These are phyloP conservation scores for Tetrapisispora phaffii DNA, from an alignment of 805 yeast species.

Conservation along the genomic window DNA sequence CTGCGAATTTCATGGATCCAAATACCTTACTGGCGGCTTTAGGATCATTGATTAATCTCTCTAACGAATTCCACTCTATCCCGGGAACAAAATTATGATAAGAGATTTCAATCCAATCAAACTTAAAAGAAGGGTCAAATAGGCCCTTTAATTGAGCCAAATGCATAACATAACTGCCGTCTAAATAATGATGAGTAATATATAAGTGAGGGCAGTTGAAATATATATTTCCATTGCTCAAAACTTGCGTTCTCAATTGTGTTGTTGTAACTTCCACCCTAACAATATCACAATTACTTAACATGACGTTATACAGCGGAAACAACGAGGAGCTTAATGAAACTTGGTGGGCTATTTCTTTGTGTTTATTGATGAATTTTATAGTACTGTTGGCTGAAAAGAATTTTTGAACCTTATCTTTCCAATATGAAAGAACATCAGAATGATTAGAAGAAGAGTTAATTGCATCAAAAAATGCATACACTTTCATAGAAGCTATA, in stretches of 20 bases:
- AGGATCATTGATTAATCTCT: slow-evolving; percentile 31
- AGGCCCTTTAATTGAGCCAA: slow-evolving; percentile 52
- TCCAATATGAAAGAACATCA: slow-evolving; percentile 42
- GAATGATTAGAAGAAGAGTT: slow-evolving; percentile 36
- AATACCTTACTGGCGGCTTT: slow-evolving; percentile 12
- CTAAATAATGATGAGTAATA: slow-evolving; percentile 45
- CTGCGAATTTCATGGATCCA: slow-evolving; percentile 5
- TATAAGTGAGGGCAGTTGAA: slow-evolving; percentile 44
- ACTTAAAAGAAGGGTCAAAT: slow-evolving; percentile 50
- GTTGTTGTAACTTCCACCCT: slow-evolving; percentile 44
- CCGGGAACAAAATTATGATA: slow-evolving; percentile 39
- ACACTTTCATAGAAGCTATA: slow-evolving; percentile 40
- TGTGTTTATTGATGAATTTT: slow-evolving; percentile 36
- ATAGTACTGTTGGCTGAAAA: slow-evolving; percentile 44
- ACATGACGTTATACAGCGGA: slow-evolving; percentile 36
- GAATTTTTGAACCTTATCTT: slow-evolving; percentile 38
- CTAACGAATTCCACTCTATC: slow-evolving; percentile 38
- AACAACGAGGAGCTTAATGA: slow-evolving; percentile 38
- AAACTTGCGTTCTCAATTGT: slow-evolving; percentile 40
- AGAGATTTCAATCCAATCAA: slow-evolving; percentile 65
- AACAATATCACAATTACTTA: slow-evolving; percentile 41
- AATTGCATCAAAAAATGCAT: slow-evolving; percentile 41
- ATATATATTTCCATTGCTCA: slow-evolving; percentile 44
- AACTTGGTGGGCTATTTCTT: slow-evolving; percentile 42
- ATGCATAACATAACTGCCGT: slow-evolving; percentile 60